Base-by-base conservation (phyloP, 345 rosid genomes). In the Brassica juncea region DNA sequence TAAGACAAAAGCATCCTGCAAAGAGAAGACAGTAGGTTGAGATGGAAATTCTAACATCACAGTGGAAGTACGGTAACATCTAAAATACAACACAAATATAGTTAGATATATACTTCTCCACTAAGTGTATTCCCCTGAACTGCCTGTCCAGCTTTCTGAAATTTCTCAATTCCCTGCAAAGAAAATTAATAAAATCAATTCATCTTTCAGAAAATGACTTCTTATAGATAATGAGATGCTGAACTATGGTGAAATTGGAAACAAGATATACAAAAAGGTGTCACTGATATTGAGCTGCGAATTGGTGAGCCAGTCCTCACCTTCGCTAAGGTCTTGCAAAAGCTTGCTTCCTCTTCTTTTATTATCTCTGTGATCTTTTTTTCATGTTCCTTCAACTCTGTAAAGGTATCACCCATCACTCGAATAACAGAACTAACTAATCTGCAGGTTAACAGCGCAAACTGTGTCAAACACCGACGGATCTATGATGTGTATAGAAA, bases 1-100 rank as follows among this genome's bases (percentile, higher is more conserved):
- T 81, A 95, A 82, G 84, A 93, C 70, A 86, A 95, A 93, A 73
- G 98, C 98, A 83, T 91, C 97, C 98, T 93, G 91, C 85, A 88
- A 79, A 69, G 64, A 65, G 52, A 32, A 75, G 66, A 30, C 70
- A 14, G 15, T 52, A 37, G 9, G 72, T 11, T 70, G 14, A 75
- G 66, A 75, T 68, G 37, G 37, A 19, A 39, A 42, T 31, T 39
- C 32, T 42, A 73, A 47, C 31, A 66, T 39, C 10, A 0, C 32
- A 67, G 66, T 8, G 62, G n/a, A 63, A 75, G 39, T 55, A 30
- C 16, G 9, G 28, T 21, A 66, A 66, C 65, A 60, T 49, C 10
- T 14, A 76, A 5, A 30, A 62, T 25, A 60, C 60, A 71, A 11
- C 16, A 60, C 5, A 72, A 28, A 32, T 52, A 80, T 28, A 16